These are phyloP conservation scores for Phlyctochytrium planicorne DNA, from an alignment of 192 early-diverging fungal genomes.

Conservation along the genomic window DNA sequence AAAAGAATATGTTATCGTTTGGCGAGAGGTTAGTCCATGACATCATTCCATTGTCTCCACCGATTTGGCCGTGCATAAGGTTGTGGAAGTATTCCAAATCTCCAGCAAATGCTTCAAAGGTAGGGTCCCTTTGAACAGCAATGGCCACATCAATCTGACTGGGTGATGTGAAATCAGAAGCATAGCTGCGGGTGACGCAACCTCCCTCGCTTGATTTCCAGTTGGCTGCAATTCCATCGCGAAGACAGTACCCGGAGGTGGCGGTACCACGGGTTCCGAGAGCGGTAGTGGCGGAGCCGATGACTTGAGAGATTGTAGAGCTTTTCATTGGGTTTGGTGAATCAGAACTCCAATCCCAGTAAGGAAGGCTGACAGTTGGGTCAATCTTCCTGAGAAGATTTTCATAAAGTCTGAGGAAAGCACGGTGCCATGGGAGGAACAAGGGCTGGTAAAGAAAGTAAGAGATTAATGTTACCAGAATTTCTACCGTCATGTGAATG, in stretches of 20 bases:
- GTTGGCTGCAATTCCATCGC: conserved; percentile 49
- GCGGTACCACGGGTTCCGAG: conserved; percentile 42
- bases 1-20: conserved; percentile 64
- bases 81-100: conserved; percentile 39
- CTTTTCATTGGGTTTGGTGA: conserved; percentile 40
- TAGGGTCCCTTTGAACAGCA: neutral
- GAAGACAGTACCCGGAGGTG: conserved; percentile 42
- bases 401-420: conserved; percentile 54
- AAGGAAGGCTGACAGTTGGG: conserved; percentile 52
- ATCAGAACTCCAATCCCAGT: conserved; percentile 64
- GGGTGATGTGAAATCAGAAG: neutral
- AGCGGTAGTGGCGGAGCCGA: conserved; percentile 31
- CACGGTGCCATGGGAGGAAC: conserved; percentile 44
- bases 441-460: neutral
- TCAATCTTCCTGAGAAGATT: conserved; percentile 44
- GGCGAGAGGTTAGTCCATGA: conserved; percentile 33
- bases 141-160: neutral
- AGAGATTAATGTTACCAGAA: neutral
- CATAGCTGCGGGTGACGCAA: neutral
- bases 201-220: conserved; percentile 28
- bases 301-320: conserved; percentile 7
- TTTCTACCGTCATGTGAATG: conserved; percentile 20
- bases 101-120: conserved; percentile 31
- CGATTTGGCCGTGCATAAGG: conserved; percentile 37
- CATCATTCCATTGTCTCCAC: conserved; percentile 52